Evolutionary conservation across 495 filamentous ascomycete species (phyloP), one percentile per base, ranked within the genome.

Genomic region (Glarea lozoyensis): DNA sequence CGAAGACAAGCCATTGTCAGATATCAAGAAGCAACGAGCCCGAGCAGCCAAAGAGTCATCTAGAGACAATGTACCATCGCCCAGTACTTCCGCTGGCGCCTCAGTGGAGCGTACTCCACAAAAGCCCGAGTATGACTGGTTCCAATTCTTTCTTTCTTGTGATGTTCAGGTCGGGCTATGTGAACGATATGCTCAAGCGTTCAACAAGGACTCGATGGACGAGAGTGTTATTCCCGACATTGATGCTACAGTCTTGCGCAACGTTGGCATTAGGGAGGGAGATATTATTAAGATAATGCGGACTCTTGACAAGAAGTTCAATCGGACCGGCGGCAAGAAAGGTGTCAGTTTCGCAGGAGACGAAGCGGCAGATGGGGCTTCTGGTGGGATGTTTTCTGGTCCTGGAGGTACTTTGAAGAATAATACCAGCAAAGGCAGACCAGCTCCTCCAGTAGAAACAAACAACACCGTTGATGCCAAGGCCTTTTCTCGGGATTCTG

Each of bases 271-370:
- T 40, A 90, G 92, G 45, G 93, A 97, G 59, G 92, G 92, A 16
- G 92, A 99, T 62, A 94, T 95, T 42, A 70, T 99, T 52, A 86
- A 93, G 32, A 86, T 97, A 1, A 94, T 88, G 78, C 88, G 88
- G 50, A 79, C 75, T 54, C 62, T 99, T 42, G 90, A 99, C 58
- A 78, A 67, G 60, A 89, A 87, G 55, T 92, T 77, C 50, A 73
- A 68, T 21, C 79, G 92, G 13, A 65, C 68, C 12, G 71, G 70
- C 50, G 69, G 59, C 46, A 62, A 69, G 50, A 69, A 72, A 29
- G 78, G 70, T 45, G 79, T 76, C 11, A 82, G 74, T 45, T 81
- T 81, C 57, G 76, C 69, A 11, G 75, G 68, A 11, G 65, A 70
- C 43, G 66, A 78, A 43, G 61, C 72, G 13, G 70, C 74, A 16